Percentiles rank a stretch among this genome's conserved stretches.
Conservation (phyloP, 345 rosid species). For the Pistacia atlantica region DNA sequence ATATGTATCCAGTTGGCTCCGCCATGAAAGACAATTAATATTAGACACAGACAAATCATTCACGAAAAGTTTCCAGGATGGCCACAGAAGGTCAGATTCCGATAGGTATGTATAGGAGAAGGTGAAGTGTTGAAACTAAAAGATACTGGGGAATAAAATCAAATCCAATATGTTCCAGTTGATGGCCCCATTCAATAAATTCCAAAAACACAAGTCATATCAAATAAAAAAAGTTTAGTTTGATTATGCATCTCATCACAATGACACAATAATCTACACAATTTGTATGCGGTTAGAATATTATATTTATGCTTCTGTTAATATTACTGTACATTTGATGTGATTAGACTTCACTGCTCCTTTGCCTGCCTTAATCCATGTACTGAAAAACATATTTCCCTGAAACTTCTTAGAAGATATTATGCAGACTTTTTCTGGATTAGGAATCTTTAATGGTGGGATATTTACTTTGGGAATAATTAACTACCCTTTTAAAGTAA, state of each 20-base stretch:
- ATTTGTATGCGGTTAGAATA: neutral
- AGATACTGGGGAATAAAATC: conserved; percentile 1
- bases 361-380: neutral
- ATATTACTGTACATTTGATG: neutral
- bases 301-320: neutral
- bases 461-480: too few species aligned
- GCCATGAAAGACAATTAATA: neutral
- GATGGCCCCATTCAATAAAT: neutral
- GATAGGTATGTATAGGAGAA: too few species aligned
- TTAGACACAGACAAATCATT: too few species aligned
- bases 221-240: neutral
- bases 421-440: neutral
- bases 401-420: neutral
- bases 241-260: neutral
- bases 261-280: neutral
- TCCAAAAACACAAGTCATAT: neutral
- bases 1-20: neutral
- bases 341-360: neutral
- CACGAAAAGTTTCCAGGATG: too few species aligned
- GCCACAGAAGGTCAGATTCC: too few species aligned
- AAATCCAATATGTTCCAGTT: neutral
- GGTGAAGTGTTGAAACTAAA: neutral
- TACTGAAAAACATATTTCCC: neutral
- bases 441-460: neutral
- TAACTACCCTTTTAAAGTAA: too few species aligned